phyloP scores from a whole-genome alignment of 179 eudicot species.

The Nepenthes alata region DNA sequence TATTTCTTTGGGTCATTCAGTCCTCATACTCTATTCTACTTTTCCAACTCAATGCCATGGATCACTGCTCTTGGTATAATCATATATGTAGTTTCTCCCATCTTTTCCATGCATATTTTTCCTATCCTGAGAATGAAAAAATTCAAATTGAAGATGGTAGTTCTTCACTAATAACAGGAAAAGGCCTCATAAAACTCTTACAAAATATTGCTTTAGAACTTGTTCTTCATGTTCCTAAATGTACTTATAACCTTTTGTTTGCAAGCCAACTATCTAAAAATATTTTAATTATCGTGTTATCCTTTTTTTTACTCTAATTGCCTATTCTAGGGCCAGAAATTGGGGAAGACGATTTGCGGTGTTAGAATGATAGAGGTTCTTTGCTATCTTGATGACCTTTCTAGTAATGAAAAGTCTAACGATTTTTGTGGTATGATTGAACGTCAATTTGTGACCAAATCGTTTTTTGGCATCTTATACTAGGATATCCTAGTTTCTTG shows the following conservation, averaged over 20 bases:
- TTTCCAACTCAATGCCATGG: too few species aligned
- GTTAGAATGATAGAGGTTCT: not conserved
- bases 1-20: not conserved
- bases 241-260: not conserved
- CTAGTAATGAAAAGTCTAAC: not conserved
- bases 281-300: not conserved
- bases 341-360: conserved; percentile 4
- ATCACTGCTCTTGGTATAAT: too few species aligned
- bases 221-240: conserved; percentile 3
- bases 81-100: too few species aligned
- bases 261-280: not conserved
- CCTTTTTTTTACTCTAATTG: not conserved
- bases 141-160: not conserved
- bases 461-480: not conserved
- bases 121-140: not conserved
- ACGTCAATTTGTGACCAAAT: not conserved
- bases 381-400: conserved; percentile 3
- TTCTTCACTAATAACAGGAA: not conserved
- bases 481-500: conserved; percentile 1
- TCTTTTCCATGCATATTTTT: too few species aligned
- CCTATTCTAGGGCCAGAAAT: conserved; percentile 1
- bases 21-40: not conserved
- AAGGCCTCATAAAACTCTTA: not conserved
- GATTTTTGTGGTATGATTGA: too few species aligned
- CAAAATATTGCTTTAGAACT: too few species aligned